Evolutionary conservation across 2,329 filamentous ascomycete genomes (phyloP).

Genomic region (Phaeosphaeriaceae sp.): DNA sequence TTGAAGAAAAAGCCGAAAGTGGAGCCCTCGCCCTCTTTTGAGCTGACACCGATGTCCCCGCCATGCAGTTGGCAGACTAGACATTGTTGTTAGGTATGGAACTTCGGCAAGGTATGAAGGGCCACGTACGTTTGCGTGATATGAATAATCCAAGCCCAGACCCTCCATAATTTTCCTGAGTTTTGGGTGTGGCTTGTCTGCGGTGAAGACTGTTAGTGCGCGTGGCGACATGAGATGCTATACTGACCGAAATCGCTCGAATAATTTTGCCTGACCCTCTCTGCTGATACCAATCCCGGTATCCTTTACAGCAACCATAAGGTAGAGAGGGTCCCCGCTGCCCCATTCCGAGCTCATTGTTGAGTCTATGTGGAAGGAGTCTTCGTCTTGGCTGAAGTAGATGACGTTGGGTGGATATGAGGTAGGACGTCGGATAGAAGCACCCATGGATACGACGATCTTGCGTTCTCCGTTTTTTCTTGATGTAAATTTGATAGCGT

Average conservation of each 20-base stretch:
- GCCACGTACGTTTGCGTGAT: slow-evolving; percentile 42
- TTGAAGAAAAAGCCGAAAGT: slow-evolving; percentile 50
- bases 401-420: slow-evolving; percentile 55
- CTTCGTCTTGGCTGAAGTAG: slow-evolving; percentile 49
- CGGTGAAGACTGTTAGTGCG: slow-evolving; percentile 2
- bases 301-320: slow-evolving; percentile 55
- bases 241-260: slow-evolving; percentile 51
- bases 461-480: slow-evolving; percentile 47
- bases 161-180: slow-evolving; percentile 52
- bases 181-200: slow-evolving; percentile 49
- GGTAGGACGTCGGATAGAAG: slow-evolving; percentile 43
- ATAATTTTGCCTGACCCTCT: slow-evolving; percentile 51
- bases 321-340: slow-evolving; percentile 45
- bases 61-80: slow-evolving; percentile 47
- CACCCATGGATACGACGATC: slow-evolving; percentile 53
- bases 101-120: not conserved
- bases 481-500: slow-evolving; percentile 56
- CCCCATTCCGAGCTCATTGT: slow-evolving; percentile 53
- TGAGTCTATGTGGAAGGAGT: slow-evolving; percentile 49
- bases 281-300: slow-evolving; percentile 52
- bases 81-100: not conserved
- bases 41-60: slow-evolving; percentile 47
- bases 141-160: slow-evolving; percentile 49
- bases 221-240: not conserved
- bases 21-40: slow-evolving; percentile 43